Evolutionary conservation across 1,284 basidiomycete genomes (phyloP), one percentile per base, ranked within the genome.

Genomic region (Golubevia pallescens): DNA sequence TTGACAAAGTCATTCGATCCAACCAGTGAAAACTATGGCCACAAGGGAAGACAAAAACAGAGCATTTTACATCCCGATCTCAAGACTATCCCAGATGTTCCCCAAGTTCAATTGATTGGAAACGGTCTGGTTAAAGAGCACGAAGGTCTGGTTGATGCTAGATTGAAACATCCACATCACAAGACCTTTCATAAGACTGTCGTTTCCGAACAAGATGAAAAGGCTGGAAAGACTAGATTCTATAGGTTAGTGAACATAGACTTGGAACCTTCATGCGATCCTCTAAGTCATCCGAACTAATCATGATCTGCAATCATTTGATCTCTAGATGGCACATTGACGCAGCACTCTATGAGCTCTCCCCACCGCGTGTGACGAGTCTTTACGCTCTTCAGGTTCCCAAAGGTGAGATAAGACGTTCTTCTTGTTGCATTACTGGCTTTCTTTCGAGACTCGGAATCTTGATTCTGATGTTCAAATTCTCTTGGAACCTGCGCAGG

Each of bases 131-230:
- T 74, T n/a, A 52, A 57, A 32, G 55, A 60, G 21, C 66, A 70
- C 34, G 63, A 74, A 42, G 72, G 72, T 6, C 54, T 74, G 8
- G 13, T 57, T 4, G 57, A 72, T 64, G 66, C 69, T 32, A 59
- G 65, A 19, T 86, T 89, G 59, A 89, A 88, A 86, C 91, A 96
- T 86, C 94, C 94, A 0, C 91, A 90, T 60, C 94, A 97, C 86
- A 91, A 88, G 53, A 93, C 92, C 1, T 97, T 97, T 87, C 95
- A 97, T 88, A 93, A 93, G 87, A 91, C 91, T 38, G 87, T 87
- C n/a, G 89, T 95, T 28, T 90, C 91, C 1, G 88, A 89, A 1
- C 92, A 92, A 74, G 93, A 96, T 70, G 92, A 93, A 75, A 89
- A 87, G 8, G 88, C 89, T 62, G 93, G 93, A 24, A 86, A 88